phyloP scores from a whole-genome alignment of 2,329 filamentous ascomycete species.

The Oidium heveae region DNA sequence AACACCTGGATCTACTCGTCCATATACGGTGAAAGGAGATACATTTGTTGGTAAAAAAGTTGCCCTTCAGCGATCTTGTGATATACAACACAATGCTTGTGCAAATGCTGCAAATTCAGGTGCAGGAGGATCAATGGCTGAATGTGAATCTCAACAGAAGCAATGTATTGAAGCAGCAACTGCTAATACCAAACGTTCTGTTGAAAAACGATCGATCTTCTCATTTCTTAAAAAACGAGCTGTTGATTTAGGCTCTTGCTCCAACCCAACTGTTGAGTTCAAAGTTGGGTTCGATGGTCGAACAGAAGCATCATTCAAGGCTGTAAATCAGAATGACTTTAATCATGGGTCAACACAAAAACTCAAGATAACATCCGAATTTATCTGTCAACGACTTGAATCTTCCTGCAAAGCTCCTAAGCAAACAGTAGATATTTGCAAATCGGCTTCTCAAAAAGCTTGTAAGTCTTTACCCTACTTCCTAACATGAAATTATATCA shows the following conservation, averaged over 20 bases:
- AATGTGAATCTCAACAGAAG: neutral
- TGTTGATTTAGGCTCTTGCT: constrained; percentile 18
- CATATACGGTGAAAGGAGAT: neutral
- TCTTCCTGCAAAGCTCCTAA: constrained; percentile 6
- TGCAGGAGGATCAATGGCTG: neutral
- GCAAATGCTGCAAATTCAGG: neutral
- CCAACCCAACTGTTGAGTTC: constrained; percentile 19
- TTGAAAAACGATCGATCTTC: no score
- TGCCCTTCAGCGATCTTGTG: neutral
- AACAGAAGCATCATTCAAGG: constrained; percentile 18
- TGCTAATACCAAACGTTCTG: neutral
- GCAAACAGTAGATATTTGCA: constrained; percentile 6
- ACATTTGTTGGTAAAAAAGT: neutral
- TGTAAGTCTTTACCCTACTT: constrained; percentile 2
- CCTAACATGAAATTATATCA: neutral
- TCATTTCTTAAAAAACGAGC: constrained; percentile 1
- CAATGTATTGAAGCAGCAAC: neutral
- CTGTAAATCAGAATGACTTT: constrained; percentile 18
- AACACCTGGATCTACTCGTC: neutral
- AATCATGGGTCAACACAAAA: constrained; percentile 22
- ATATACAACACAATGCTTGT: neutral
- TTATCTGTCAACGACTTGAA: constrained; percentile 19
- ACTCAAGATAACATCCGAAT: constrained; percentile 22
- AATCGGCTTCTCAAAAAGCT: constrained; percentile 5
- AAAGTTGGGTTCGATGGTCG: constrained; percentile 20